Conservation (phyloP, 2,329 filamentous ascomycete species). For the Ophiostoma tasmaniense region DNA sequence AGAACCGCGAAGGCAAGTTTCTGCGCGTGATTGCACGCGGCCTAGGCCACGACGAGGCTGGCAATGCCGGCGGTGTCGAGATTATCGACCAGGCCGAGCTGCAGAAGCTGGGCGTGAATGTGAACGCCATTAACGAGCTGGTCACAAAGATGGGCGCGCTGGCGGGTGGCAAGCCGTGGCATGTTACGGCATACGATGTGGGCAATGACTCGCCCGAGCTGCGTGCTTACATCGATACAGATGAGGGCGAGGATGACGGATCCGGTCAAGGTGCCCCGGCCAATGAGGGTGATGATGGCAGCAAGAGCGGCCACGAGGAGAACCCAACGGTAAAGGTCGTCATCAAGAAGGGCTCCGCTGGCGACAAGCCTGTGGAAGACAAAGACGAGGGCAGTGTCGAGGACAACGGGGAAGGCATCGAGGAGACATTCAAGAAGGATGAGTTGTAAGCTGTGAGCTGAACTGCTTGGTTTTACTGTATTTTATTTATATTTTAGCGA, state of each 20-base stretch:
- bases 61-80: constrained; percentile 39
- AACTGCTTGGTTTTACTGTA: neutral
- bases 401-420: constrained; percentile 33
- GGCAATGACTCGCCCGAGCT: neutral
- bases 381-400: constrained; percentile 10
- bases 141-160: neutral
- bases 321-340: neutral
- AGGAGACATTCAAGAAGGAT: constrained; percentile 39
- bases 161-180: neutral
- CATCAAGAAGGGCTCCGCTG: neutral
- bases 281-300: neutral
- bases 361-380: neutral
- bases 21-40: constrained; percentile 39
- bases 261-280: too few relatives aligned
- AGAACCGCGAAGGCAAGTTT: neutral
- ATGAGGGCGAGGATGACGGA: neutral
- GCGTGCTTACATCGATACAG: neutral
- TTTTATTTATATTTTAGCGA: neutral
- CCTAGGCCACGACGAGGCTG: constrained; percentile 47
- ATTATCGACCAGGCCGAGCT: constrained; percentile 59
- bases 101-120: constrained; percentile 57
- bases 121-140: constrained; percentile 54
- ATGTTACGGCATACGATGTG: neutral
- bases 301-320: neutral
- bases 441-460: constrained; percentile 42